Evolutionary conservation across 257 asterid species (phyloP).

Genomic region (Solanum ossicruentum): DNA sequence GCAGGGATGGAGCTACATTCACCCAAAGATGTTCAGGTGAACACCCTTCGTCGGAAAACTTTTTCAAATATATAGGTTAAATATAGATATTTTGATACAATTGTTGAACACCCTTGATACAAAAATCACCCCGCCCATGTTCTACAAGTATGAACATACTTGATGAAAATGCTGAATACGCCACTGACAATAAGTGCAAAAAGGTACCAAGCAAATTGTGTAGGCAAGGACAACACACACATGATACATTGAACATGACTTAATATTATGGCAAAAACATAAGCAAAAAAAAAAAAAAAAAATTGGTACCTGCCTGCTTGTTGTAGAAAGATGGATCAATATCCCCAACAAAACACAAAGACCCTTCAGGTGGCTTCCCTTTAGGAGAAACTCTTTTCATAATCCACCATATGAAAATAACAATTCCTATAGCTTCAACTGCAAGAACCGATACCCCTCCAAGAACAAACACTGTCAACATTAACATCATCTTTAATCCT

Average conservation of each 20-base stretch:
- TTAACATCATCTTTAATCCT: constrained; percentile 23
- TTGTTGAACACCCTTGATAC: too few species aligned
- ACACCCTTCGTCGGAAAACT: too few species aligned
- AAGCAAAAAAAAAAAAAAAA: neutral
- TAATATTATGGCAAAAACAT: neutral
- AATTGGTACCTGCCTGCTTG: constrained; percentile 41
- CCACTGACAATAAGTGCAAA: too few species aligned
- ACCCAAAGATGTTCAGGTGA: too few species aligned
- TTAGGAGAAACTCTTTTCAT: constrained; percentile 23
- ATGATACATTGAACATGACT: neutral
- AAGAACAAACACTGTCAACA: constrained; percentile 38
- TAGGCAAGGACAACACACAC: neutral
- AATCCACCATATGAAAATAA: constrained; percentile 45
- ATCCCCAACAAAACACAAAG: constrained; percentile 8
- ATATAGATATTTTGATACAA: too few species aligned
- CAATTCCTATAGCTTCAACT: constrained; percentile 38
- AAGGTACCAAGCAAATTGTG: neutral
- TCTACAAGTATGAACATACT: too few species aligned
- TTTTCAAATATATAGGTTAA: too few species aligned
- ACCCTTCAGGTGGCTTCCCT: constrained; percentile 6
- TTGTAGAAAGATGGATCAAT: constrained; percentile 28
- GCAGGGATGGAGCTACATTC: too few species aligned
- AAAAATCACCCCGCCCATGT: too few species aligned
- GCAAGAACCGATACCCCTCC: constrained; percentile 66
- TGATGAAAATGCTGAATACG: too few species aligned